Conservation (phyloP, 257 asterid species). For the Cinchona pubescens region DNA sequence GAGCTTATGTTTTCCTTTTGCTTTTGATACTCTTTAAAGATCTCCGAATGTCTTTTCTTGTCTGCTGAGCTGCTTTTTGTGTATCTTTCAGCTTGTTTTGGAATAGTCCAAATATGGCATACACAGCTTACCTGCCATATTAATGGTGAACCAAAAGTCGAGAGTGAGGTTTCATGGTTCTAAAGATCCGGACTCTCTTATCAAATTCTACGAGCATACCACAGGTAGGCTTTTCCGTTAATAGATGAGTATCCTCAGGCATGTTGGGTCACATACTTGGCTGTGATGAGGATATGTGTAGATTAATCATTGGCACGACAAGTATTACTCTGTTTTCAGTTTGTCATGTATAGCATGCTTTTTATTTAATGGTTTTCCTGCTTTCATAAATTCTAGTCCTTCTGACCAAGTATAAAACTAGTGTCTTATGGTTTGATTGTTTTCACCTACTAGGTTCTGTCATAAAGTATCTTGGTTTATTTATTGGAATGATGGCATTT, state of each 20-base stretch:
- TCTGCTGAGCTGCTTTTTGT: neutral
- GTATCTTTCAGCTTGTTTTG: neutral
- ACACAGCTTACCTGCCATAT: constrained; percentile 19
- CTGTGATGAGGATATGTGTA: neutral
- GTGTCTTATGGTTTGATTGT: neutral
- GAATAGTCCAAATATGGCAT: neutral
- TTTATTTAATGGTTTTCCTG: neutral
- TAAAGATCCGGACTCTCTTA: constrained; percentile 51
- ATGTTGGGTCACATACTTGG: neutral
- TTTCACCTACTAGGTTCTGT: neutral
- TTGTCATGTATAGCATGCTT: neutral
- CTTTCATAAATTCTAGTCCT: neutral
- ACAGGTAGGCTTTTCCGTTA: constrained; percentile 46
- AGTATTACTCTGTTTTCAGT: neutral
- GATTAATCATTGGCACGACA: neutral
- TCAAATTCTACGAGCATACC: constrained; percentile 47
- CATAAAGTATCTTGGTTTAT: neutral
- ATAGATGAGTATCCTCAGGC: neutral
- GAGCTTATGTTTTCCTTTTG: neutral
- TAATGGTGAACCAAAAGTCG: constrained; percentile 44
- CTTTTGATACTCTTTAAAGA: neutral
- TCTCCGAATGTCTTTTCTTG: neutral
- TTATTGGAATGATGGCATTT: neutral
- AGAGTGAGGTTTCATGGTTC: constrained; percentile 46
- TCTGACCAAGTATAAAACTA: neutral